These are phyloP conservation scores for Diplosphaera chodatii DNA, from an alignment of 139 green algal species.

Conservation along the genomic window DNA sequence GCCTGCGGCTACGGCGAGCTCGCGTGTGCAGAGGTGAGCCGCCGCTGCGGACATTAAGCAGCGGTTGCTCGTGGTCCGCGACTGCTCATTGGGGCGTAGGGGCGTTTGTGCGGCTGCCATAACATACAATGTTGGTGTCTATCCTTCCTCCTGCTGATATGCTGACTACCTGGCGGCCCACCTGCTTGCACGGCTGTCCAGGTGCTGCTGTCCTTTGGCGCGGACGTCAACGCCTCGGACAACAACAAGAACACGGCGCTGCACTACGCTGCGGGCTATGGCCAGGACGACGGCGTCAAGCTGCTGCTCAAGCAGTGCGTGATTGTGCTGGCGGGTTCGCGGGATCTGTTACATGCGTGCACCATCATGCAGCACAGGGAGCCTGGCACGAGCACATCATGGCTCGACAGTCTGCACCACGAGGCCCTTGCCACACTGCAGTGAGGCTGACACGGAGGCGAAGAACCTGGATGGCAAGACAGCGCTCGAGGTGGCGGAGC, in stretches of 20 bases:
- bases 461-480: constrained; percentile 93
- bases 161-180: too few relatives aligned
- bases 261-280: constrained; percentile 63
- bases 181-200: constrained; percentile 8
- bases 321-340: too few relatives aligned
- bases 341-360: too few relatives aligned
- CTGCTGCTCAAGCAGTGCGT: constrained; percentile 66
- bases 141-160: too few relatives aligned
- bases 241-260: constrained; percentile 86
- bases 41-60: background rate
- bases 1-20: constrained; percentile 86
- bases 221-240: constrained; percentile 76
- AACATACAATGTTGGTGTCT: too few relatives aligned
- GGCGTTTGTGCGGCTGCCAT: too few relatives aligned
- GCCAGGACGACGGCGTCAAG: constrained; percentile 55
- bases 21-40: constrained; percentile 45
- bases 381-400: too few relatives aligned
- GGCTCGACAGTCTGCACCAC: too few relatives aligned
- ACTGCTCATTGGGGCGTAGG: too few relatives aligned
- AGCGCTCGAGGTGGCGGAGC: constrained; percentile 87
- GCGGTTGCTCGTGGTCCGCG: too few relatives aligned
- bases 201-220: constrained; percentile 69
- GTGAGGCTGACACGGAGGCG: constrained; percentile 45
- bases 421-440: too few relatives aligned
- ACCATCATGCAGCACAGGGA: too few relatives aligned